These are phyloP conservation scores for Sporothrix curviconia DNA, from an alignment of 2,329 filamentous ascomycete genomes.

Conservation along the genomic window DNA sequence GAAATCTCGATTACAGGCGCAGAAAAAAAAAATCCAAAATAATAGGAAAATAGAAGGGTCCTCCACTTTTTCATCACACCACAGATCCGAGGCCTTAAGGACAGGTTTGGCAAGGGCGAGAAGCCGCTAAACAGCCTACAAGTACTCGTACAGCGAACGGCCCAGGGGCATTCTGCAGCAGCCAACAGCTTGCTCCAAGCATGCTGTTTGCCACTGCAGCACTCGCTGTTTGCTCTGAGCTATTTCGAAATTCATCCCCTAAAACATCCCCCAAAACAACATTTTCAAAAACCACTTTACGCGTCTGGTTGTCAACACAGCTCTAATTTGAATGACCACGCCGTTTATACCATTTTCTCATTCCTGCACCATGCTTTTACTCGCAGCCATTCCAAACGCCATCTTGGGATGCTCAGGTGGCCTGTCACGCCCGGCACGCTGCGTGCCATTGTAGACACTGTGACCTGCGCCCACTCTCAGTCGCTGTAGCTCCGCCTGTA, in stretches of 20 bases:
- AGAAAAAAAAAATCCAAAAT: too few relatives aligned
- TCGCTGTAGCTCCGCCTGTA: too few relatives aligned
- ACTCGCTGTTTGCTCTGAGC: too few relatives aligned
- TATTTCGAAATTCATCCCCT: too few relatives aligned
- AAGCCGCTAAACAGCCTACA: not conserved
- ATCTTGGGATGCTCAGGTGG: not conserved
- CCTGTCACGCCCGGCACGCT: too few relatives aligned
- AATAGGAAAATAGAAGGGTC: not conserved
- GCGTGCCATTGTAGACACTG: too few relatives aligned
- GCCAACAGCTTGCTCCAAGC: too few relatives aligned
- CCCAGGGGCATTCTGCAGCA: too few relatives aligned
- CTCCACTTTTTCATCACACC: constrained; percentile 6
- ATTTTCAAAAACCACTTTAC: not conserved
- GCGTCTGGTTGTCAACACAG: not conserved
- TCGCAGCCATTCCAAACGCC: not conserved
- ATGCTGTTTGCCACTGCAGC: too few relatives aligned
- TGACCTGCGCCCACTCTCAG: too few relatives aligned
- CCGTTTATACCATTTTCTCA: not conserved
- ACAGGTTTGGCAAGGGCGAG: not conserved
- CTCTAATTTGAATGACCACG: not conserved
- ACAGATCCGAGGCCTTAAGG: constrained; percentile 5
- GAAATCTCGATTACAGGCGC: constrained; percentile 3
- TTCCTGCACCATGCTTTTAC: not conserved
- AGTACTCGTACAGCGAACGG: too few relatives aligned
- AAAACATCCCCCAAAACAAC: too few relatives aligned